Base-by-base conservation (phyloP, 2,329 filamentous ascomycete species). In the Phyllosticta citribraziliensis region DNA sequence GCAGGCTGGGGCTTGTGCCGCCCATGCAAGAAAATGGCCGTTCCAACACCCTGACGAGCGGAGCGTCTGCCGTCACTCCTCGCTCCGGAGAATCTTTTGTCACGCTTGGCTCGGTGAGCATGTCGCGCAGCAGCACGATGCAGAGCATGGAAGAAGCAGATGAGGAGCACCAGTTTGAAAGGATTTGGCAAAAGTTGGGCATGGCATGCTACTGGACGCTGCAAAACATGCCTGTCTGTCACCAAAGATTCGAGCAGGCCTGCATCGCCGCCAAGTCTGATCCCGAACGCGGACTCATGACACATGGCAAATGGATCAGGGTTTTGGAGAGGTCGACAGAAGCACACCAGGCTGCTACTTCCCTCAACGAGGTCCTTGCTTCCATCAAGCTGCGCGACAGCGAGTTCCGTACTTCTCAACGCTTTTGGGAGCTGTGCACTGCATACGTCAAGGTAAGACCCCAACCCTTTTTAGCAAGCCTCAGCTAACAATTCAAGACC, bases 351-450 rank as follows among this genome's bases (percentile, higher is more conserved):
- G 86, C 89, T 66, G 89, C 89, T 1, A 86, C 91, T 68, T 80
- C 83, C 11, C 79, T 97, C 27, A 87, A 88, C 68, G 79, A 79
- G 50, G 83, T 87, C n/a, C 76, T 97, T 11, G 89, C 86, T 3
- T 81, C 82, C 55, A 89, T 96, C 77, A 91, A 91, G 71, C 79
- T 96, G 11, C 94, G 93, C 70, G 91, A 96, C 67, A 88, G 89
- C 8, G 86, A 85, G 11, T 82, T 89, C 57, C 82, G 90, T 59
- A 85, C 80, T 64, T 81, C 84, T 65, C 78, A 79, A 52, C 83
- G 84, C 56, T 83, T 86, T 67, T 85, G 83, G 82, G 79, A 84
- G 65, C 78, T 92, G 58, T 94, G 89, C 76, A 91, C 88, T 74
- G 82, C 80, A 66, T 91, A 91, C 65, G 82, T 89, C 65, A 82